Base-by-base conservation (phyloP, 2,329 filamentous ascomycete genomes). In the Cladosporium sp. region DNA sequence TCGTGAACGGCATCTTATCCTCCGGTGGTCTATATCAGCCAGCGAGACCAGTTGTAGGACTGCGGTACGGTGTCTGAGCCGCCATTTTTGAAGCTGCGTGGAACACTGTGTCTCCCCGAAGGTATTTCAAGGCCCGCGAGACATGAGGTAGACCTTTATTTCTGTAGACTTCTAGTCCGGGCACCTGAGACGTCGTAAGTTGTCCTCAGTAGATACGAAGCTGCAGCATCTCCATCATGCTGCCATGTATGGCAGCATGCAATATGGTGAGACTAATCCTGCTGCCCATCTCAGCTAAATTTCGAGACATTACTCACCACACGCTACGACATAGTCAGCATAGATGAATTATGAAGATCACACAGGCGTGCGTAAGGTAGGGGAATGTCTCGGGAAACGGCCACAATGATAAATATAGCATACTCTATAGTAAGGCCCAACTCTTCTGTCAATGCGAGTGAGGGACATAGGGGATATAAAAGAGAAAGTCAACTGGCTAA, bases 361-460 rank as follows among this genome's bases (percentile, higher is more conserved):
- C 23, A 4, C 14, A n/a, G 11, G 12, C 8, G 26, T 2, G 12
- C 16, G 29, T 2, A 5, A 52, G 11, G 3, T 3, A 52, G 12
- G 26, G 18, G 12, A 29, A 29, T 16, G 16, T 18, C 12, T 52
- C 26, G 23, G 28, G 7, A n/a, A 52, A 29, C 23, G 49, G 29
- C 49, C 6, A 12, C 26, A 29, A 52, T 16, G 23, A 16, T 29
- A 52, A 28, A 26, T 52, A 52, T 26, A 28, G 49, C 23, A 29
- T 29, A 52, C 49, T 52, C 23, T 52, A 52, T 52, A 46, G 21
- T 18, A 6, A 50, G 33, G 49, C 23, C 49, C 49, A 18, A 52
- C 49, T 52, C 49, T 52, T 26, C 49, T 52, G 49, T 52, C 49
- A 52, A 52, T 52, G 49, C 49, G 49, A 52, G 49, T 52, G 23